These are phyloP conservation scores for Bauhinia variegata DNA, from an alignment of 306 rosid species.

Conservation along the genomic window DNA sequence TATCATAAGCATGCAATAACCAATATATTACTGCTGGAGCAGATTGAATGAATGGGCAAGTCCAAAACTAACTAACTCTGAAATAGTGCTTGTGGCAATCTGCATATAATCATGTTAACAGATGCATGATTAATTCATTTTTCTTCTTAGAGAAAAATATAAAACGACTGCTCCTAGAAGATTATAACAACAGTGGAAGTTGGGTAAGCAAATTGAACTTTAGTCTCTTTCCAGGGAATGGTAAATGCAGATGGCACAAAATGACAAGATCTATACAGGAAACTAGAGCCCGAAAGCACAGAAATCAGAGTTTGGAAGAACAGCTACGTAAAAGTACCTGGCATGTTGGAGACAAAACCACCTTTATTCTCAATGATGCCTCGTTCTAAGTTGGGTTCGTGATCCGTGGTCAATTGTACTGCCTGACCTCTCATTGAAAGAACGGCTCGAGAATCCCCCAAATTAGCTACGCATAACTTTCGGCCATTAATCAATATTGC, in stretches of 20 bases:
- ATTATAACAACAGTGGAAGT: not conserved
- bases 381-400: slow-evolving; percentile 82
- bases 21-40: too few species aligned
- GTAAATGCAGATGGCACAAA: slow-evolving; percentile 2
- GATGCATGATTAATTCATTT: not conserved
- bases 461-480: slow-evolving; percentile 76
- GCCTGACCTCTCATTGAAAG: slow-evolving; percentile 81
- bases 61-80: not conserved
- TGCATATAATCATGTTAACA: not conserved
- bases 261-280: slow-evolving; percentile 16
- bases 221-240: too few species aligned
- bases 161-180: not conserved
- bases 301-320: slow-evolving; percentile 13
- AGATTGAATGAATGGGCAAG: slow-evolving; percentile 7
- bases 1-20: too few species aligned
- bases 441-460: slow-evolving; percentile 96
- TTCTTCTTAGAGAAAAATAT: too few species aligned
- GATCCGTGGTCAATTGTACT: slow-evolving; percentile 78
- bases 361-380: slow-evolving; percentile 84
- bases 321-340: slow-evolving; percentile 57
- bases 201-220: slow-evolving; percentile 2
- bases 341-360: slow-evolving; percentile 97
- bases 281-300: slow-evolving; percentile 15
- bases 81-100: slow-evolving; percentile 17
- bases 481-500: slow-evolving; percentile 78